Base-by-base conservation (phyloP, 164 flowering plant species). In the Nelumbo lutea region DNA sequence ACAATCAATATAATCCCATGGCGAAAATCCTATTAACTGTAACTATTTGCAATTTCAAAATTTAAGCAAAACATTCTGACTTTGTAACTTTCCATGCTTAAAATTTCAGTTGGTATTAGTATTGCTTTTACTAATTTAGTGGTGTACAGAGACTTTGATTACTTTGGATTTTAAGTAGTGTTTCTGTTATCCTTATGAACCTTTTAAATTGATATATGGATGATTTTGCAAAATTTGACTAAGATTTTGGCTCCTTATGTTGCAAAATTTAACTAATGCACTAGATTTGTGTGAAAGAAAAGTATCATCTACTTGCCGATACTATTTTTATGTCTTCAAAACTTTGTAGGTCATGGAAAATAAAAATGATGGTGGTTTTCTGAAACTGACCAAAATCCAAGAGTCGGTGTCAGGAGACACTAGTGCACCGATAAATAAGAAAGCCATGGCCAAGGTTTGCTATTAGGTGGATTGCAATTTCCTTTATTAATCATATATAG, bases 341-440 rank as follows among this genome's bases (percentile, higher is more conserved):
- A 47, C 44, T 68, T 43, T 68, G 44, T 67, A 88, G 90, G 83
- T 59, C 4, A 45, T 65, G 13, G 83, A 65, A 64, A 75, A 69
- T 62, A 85, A 86, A 57, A 64, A 75, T 68, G 82, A 74, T 60
- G 83, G 79, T 73, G 98, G 96, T 3, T 88, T 87, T 73, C 68
- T 93, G 81, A 93, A 93, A 75, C 82, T 93, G 71, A 79, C 83
- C 27, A 78, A 63, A 75, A 88, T 91, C 46, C 77, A 77, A 27
- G 88, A 89, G 60, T 93, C 97, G 98, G 59, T 88, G 43, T 69
- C 78, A 51, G 96, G 93, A 62, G 86, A 78, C 48, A 61, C 61
- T 14, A 59, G 80, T 70, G 92, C 93, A 39, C 97, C 98, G 40
- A 45, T 75, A 40, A 93, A 91, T 68, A 86, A 79, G 77, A 91